Evolutionary conservation across 1,284 basidiomycete species (phyloP).

Genomic region (Leccinum huronense): DNA sequence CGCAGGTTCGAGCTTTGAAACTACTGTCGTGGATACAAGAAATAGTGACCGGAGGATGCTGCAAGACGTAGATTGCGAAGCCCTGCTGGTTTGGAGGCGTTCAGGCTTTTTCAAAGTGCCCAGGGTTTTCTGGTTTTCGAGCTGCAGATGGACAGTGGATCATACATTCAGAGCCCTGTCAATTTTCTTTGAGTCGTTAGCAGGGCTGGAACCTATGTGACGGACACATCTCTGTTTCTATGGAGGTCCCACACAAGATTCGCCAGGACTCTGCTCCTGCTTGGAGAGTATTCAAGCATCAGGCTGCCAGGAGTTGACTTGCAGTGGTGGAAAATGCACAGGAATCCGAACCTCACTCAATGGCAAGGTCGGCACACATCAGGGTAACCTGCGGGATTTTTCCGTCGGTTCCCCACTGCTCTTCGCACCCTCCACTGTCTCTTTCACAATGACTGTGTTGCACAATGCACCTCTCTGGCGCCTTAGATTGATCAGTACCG

Average conservation of each 20-base stretch:
- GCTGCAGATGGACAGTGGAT: constrained; percentile 1
- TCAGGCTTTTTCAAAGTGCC: constrained; percentile 2
- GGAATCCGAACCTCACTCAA: background rate
- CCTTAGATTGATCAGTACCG: background rate
- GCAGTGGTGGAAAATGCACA: background rate
- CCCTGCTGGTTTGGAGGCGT: constrained; percentile 10
- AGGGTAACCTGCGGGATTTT: background rate
- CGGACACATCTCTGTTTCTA: constrained; percentile 6
- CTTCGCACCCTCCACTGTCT: background rate
- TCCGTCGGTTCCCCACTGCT: background rate
- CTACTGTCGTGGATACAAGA: background rate
- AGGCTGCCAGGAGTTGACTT: background rate
- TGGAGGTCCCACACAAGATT: constrained; percentile 1
- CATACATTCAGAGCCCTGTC: constrained; percentile 5
- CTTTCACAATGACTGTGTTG: background rate
- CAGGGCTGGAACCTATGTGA: background rate
- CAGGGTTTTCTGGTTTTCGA: constrained; percentile 2
- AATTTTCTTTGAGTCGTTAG: constrained; percentile 10
- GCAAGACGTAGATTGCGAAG: constrained; percentile 5
- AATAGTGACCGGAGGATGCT: constrained; percentile 4
- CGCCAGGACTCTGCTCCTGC: background rate
- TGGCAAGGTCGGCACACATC: background rate
- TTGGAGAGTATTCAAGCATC: no score
- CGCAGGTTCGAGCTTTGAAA: background rate
- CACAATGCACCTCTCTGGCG: background rate